Percentiles rank a stretch among this genome's conserved stretches.
Conservation (phyloP, 2,329 filamentous ascomycete species). For the Pseudopithomyces chartarum region DNA sequence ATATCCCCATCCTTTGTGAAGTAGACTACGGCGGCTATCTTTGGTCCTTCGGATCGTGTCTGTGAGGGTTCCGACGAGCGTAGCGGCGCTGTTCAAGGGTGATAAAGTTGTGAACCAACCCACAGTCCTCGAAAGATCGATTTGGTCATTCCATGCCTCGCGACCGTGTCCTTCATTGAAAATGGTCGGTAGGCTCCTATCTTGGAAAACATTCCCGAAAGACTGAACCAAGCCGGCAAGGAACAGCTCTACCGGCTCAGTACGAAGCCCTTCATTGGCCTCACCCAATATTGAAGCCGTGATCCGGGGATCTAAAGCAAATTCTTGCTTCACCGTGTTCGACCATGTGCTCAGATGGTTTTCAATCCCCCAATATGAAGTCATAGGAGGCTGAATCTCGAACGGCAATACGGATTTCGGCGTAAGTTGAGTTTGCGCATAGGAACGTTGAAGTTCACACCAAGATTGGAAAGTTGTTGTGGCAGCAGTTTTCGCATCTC, state of each 20-base stretch:
- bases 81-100: constrained; percentile 26
- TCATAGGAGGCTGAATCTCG: too few relatives aligned
- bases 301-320: constrained; percentile 34
- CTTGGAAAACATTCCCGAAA: constrained; percentile 50
- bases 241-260: constrained; percentile 44
- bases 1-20: too few relatives aligned
- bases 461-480: constrained; percentile 44
- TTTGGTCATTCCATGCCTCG: constrained; percentile 50
- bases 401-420: not conserved
- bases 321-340: constrained; percentile 34
- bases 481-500: constrained; percentile 22
- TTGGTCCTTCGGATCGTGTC: not conserved
- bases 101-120: constrained; percentile 54
- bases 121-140: constrained; percentile 56
- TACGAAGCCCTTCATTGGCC: constrained; percentile 37
- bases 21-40: too few relatives aligned
- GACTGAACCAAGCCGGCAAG: constrained; percentile 45
- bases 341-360: constrained; percentile 34
- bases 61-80: constrained; percentile 3
- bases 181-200: constrained; percentile 49
- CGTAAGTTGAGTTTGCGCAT: not conserved
- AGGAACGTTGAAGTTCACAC: constrained; percentile 10
- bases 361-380: constrained; percentile 45
- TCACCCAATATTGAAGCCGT: constrained; percentile 35
- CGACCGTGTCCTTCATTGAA: constrained; percentile 57